Conservation (phyloP, 176 grass and related monocot genomes). For the Raddia guianensis region DNA sequence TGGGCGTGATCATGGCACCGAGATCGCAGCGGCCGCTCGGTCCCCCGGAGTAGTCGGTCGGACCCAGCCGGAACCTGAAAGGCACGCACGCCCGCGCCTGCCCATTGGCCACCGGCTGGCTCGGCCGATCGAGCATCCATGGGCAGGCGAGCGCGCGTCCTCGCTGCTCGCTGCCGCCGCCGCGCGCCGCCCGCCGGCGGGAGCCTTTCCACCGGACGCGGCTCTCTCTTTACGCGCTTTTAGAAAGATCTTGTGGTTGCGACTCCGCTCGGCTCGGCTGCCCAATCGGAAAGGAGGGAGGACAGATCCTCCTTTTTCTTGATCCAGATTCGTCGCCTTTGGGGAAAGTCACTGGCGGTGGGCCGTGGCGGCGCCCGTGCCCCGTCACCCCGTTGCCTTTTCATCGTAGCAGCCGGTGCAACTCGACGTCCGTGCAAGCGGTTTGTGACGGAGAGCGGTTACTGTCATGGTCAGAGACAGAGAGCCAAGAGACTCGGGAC, state of each 20-base stretch:
- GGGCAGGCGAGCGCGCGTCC: slow-evolving; percentile 19
- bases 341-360: not conserved
- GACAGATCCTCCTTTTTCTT: slow-evolving; percentile 1
- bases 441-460: no score
- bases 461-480: no score
- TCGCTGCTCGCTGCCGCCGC: not conserved
- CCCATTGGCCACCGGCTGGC: not conserved
- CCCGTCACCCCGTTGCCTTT: not conserved
- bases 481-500: no score
- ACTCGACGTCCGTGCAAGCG: no score
- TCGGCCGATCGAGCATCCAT: not conserved
- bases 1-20: slow-evolving; percentile 33
- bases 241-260: not conserved
- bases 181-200: not conserved
- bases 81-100: not conserved
- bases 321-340: not conserved
- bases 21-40: slow-evolving; percentile 14
- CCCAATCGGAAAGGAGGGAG: not conserved
- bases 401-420: not conserved
- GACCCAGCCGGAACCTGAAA: not conserved
- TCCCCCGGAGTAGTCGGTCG: not conserved
- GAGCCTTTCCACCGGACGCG: not conserved
- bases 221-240: not conserved
- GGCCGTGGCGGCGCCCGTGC: not conserved
- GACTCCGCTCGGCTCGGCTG: not conserved